Conservation (phyloP, 75 land plant species). For the Sequoia sempervirens region DNA sequence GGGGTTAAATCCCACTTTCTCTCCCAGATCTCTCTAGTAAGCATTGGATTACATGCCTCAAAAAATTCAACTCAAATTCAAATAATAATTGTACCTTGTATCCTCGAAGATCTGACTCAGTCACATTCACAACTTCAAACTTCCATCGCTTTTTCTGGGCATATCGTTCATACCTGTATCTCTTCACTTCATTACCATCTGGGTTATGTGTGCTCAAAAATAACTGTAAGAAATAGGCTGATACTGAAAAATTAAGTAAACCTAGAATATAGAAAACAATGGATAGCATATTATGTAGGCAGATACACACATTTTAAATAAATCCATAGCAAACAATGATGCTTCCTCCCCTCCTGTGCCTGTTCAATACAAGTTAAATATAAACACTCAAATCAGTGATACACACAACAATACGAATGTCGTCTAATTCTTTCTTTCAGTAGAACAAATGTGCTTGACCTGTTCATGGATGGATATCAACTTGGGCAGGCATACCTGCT, state of each 20-base stretch:
- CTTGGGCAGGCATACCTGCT: conserved; percentile 60
- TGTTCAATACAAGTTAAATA: conserved; percentile 13
- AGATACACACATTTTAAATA: conserved; percentile 78
- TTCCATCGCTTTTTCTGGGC: conserved; percentile 78
- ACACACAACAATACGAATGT: not conserved
- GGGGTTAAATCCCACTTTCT: not conserved
- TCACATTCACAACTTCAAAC: conserved; percentile 79
- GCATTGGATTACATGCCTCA: not conserved
- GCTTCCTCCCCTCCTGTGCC: conserved; percentile 98
- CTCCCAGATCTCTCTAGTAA: not conserved
- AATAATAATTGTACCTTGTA: conserved; percentile 63
- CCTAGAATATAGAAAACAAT: not conserved
- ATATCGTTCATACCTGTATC: conserved; percentile 86
- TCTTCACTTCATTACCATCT: not conserved
- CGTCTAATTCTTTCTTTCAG: not conserved
- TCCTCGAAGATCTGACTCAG: conserved; percentile 78
- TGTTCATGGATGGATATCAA: not conserved
- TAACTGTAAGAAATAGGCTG: not conserved
- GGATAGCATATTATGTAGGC: not conserved
- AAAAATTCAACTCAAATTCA: not conserved
- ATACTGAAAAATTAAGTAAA: conserved; percentile 1
- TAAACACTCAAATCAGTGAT: not conserved
- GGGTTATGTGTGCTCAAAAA: not conserved
- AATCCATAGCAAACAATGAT: conserved; percentile 90
- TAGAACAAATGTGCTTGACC: not conserved